A percentile compares a stretch with the other conserved stretches of the same genome.
These are phyloP conservation scores for Immersiporthe knoxdaviesiana DNA, from an alignment of 2,329 filamentous ascomycete genomes.

Conservation along the genomic window DNA sequence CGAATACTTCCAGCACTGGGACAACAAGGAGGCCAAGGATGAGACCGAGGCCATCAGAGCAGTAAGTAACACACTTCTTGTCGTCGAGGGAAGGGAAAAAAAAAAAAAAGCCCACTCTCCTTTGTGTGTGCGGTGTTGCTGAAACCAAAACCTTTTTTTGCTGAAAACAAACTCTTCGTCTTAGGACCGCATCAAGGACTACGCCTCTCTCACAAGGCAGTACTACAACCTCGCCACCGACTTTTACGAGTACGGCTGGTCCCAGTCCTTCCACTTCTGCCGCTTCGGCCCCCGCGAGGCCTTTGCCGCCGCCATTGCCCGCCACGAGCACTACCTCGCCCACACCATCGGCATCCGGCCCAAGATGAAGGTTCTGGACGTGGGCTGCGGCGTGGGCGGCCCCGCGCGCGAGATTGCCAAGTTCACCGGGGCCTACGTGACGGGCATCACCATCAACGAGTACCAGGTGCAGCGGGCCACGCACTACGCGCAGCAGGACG, in stretches of 20 bases:
- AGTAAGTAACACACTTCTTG: conserved; percentile 9
- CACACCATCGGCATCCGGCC: conserved; percentile 69
- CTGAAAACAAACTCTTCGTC: too few species aligned
- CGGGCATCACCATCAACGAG: conserved; percentile 79
- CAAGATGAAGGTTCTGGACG: conserved; percentile 71
- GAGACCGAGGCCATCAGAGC: conserved; percentile 28
- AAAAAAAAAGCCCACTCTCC: too few species aligned
- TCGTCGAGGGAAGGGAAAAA: background rate
- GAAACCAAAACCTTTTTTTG: too few species aligned
- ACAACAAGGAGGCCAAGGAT: conserved; percentile 30
- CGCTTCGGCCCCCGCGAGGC: conserved; percentile 71
- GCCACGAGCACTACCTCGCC: conserved; percentile 78
- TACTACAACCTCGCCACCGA: conserved; percentile 78
- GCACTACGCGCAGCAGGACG: conserved; percentile 67
- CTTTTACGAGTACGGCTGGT: conserved; percentile 78
- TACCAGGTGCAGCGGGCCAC: conserved; percentile 78
- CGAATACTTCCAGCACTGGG: conserved; percentile 31
- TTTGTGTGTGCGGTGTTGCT: too few species aligned
- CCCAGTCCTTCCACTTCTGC: conserved; percentile 77
- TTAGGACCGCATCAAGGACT: conserved; percentile 26
- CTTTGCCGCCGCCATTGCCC: conserved; percentile 72
- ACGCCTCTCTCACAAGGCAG: conserved; percentile 28
- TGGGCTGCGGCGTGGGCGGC: conserved; percentile 77
- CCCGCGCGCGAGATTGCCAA: conserved; percentile 76
- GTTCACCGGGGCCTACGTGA: conserved; percentile 70